These are phyloP conservation scores for Flaveria sonorensis DNA, from an alignment of 129 eudicot genomes.

Conservation along the genomic window DNA sequence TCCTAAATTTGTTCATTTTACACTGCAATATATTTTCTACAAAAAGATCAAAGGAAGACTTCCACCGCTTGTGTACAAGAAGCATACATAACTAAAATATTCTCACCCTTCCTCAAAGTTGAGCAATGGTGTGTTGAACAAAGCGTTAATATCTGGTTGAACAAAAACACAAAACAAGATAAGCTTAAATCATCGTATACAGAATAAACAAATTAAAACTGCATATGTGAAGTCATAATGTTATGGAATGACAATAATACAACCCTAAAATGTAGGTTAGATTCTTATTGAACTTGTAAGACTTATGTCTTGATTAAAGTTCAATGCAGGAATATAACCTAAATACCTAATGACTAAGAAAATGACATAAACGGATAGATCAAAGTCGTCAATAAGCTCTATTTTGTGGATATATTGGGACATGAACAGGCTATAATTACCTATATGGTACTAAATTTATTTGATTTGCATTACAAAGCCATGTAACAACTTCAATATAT, in stretches of 20 bases:
- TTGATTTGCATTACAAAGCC: background rate
- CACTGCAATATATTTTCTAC: background rate
- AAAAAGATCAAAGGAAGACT: background rate
- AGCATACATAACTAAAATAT: slow-evolving; percentile 3
- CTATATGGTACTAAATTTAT: background rate
- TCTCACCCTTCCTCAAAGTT: slow-evolving; percentile 85
- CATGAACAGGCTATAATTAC: background rate
- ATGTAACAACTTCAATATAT: slow-evolving; percentile 4
- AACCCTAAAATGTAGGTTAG: slow-evolving; percentile 9
- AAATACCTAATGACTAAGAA: background rate
- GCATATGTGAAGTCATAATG: background rate
- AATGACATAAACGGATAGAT: background rate
- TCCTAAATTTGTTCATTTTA: background rate
- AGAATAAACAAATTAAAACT: background rate
- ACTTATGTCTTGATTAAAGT: background rate
- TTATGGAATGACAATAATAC: background rate
- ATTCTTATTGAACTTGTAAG: background rate
- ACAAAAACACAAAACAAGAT: background rate
- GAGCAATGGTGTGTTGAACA: slow-evolving; percentile 71
- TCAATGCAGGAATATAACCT: background rate
- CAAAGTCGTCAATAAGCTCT: slow-evolving; percentile 1
- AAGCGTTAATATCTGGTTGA: slow-evolving; percentile 72
- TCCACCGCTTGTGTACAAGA: background rate
- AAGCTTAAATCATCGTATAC: background rate
- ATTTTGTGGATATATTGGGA: background rate